These are phyloP conservation scores for Alternaria sp. DNA, from an alignment of 2,329 filamentous ascomycete species.

Conservation along the genomic window DNA sequence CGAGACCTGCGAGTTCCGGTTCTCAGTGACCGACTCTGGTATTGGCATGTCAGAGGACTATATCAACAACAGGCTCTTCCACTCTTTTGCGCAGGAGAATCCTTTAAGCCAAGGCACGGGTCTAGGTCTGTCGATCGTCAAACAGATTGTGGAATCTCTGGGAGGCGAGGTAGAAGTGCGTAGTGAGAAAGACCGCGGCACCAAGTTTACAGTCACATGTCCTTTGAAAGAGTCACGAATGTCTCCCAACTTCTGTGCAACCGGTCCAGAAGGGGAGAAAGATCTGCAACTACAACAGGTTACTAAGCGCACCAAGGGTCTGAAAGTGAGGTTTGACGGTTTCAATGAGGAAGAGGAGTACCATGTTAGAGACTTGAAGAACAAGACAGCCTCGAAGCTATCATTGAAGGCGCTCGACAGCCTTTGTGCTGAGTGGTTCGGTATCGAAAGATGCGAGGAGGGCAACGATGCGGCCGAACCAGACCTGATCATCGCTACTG, in stretches of 20 bases:
- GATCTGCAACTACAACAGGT: conserved; percentile 30
- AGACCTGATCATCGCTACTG: conserved; percentile 42
- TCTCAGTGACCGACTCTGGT: conserved; percentile 48
- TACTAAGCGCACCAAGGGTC: conserved; percentile 36
- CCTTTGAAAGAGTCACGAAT: conserved; percentile 39
- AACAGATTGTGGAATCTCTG: conserved; percentile 47
- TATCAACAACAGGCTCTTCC: conserved; percentile 45
- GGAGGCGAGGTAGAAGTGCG: conserved; percentile 47
- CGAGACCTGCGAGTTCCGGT: conserved; percentile 36
- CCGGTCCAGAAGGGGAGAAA: conserved; percentile 29
- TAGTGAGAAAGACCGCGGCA: conserved; percentile 45
- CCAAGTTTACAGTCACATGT: conserved; percentile 46
- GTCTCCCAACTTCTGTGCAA: conserved; percentile 35
- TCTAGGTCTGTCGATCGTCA: conserved; percentile 49
- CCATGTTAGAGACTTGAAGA: conserved; percentile 40
- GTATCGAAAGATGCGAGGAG: conserved; percentile 34
- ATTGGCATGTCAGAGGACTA: conserved; percentile 51
- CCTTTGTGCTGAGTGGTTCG: conserved; percentile 46
- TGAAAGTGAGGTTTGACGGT: conserved; percentile 41
- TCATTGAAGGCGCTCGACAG: conserved; percentile 40
- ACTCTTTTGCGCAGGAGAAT: conserved; percentile 50
- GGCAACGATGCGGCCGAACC: conserved; percentile 18
- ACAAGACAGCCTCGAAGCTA: conserved; percentile 40
- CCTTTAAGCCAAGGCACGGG: conserved; percentile 48
- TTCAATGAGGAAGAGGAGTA: conserved; percentile 44